Evolutionary conservation across 805 yeast genomes (phyloP), one percentile per base, ranked within the genome.

Genomic region (Lipomyces spencermartinsiae): DNA sequence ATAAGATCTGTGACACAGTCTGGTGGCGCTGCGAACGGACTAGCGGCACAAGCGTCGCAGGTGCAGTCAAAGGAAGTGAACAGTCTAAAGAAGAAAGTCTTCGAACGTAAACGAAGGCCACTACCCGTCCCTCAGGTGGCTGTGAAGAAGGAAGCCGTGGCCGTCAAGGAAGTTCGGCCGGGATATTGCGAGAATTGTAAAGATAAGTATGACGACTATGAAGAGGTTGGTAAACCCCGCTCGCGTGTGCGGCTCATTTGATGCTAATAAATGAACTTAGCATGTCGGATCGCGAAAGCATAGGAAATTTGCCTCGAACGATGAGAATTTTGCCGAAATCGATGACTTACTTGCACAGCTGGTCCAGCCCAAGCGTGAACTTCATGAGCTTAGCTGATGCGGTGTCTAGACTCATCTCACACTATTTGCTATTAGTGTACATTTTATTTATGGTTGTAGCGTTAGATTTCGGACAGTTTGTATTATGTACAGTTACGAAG

Each of bases 161-260:
- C 73, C n/a, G 66, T 62, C 12, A 73, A 68, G 43, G 72, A 67
- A 39, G 70, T 67, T 66, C 58, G 65, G n/a, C 73, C 94, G 0
- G 98, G 98, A 0, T 93, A 91, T 78, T 94, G 99, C 80, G 99
- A 94, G 77, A 94, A 94, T 76, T 94, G 99, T 79, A 83, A 94
- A 31, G 90, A 89, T 68, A 89, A 89, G 76, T 94, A 90, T 76
- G 93, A 90, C 62, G 86, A 87, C 72, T 88, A 93, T 75, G 91
- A 87, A 33, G 91, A 86, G 63, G 68, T 65, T 31, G 10, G 58
- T 59, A 10, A 10, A 33, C 19, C 6, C 22, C n/a, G 22, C 22
- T 16, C 6, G 22, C 9, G 1, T 4, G 49, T 43, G 49, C 49
- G 49, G 49, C 37, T 54, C n/a, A n/a, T 43, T 22, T 14, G 33